Conservation (phyloP, 495 filamentous ascomycete genomes). For the Letharia lupina region DNA sequence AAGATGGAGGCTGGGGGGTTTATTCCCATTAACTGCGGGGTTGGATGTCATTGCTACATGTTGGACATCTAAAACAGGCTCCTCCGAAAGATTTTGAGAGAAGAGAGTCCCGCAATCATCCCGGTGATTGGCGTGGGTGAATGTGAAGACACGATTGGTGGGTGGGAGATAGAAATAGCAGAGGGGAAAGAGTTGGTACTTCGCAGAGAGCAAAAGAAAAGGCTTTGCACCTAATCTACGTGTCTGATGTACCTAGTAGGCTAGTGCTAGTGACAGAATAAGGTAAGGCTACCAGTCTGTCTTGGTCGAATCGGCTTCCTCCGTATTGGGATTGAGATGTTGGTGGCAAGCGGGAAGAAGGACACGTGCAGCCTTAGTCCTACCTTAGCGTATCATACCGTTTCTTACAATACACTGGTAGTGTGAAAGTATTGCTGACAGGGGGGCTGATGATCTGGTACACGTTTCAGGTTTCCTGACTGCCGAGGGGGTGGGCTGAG, state of each 20-base stretch:
- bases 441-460: background rate
- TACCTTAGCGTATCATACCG: background rate
- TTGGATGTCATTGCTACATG: slow-evolving; percentile 10
- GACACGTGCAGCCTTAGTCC: slow-evolving; percentile 12
- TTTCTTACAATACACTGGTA: slow-evolving; percentile 3
- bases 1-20: background rate
- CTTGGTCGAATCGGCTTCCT: slow-evolving; percentile 10
- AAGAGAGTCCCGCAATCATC: background rate
- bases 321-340: slow-evolving; percentile 5
- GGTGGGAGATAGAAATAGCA: background rate
- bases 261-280: background rate
- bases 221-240: background rate
- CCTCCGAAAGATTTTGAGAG: background rate
- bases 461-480: background rate
- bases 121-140: slow-evolving; percentile 6
- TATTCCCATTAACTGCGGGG: background rate
- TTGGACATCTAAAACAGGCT: slow-evolving; percentile 3
- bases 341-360: slow-evolving; percentile 14
- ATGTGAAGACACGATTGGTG: slow-evolving; percentile 3
- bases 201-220: background rate
- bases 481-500: background rate
- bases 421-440: background rate
- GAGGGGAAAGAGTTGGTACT: background rate
- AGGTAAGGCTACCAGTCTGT: slow-evolving; percentile 1
- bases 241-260: background rate